These are phyloP conservation scores for Bauhinia variegata DNA, from an alignment of 306 rosid species.

Conservation along the genomic window DNA sequence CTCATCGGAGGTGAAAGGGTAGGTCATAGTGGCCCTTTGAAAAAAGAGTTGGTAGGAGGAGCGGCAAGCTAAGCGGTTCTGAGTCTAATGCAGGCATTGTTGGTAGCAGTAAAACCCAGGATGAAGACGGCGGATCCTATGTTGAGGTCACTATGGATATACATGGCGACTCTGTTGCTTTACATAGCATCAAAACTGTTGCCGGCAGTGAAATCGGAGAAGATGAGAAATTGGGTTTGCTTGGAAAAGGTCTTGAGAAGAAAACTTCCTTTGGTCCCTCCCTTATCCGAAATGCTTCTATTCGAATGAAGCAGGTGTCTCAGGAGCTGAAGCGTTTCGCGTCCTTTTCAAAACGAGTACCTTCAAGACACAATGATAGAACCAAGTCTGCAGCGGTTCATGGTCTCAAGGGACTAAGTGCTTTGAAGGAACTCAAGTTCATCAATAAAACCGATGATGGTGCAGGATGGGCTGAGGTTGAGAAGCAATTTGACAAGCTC, in stretches of 20 bases:
- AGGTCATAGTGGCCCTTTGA: slow-evolving; percentile 39
- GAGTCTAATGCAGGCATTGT: slow-evolving; percentile 15
- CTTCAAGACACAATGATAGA: slow-evolving; percentile 38
- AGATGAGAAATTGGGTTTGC: slow-evolving; percentile 37
- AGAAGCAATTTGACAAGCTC: slow-evolving; percentile 50
- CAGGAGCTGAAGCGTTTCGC: slow-evolving; percentile 54
- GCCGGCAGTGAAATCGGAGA: slow-evolving; percentile 16
- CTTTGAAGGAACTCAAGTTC: slow-evolving; percentile 57
- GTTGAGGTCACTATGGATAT: slow-evolving; percentile 57
- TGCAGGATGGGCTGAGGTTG: slow-evolving; percentile 60
- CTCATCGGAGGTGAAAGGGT: slow-evolving; percentile 39
- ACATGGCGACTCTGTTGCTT: slow-evolving; percentile 50
- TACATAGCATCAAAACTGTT: slow-evolving; percentile 45
- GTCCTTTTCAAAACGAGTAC: slow-evolving; percentile 40
- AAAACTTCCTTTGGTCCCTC: slow-evolving; percentile 49
- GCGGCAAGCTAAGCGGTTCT: slow-evolving; percentile 30
- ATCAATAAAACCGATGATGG: slow-evolving; percentile 40
- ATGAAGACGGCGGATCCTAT: slow-evolving; percentile 32
- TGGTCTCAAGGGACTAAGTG: slow-evolving; percentile 52
- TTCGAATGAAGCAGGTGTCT: slow-evolving; percentile 51
- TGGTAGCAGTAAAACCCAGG: slow-evolving; percentile 27
- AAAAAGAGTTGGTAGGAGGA: slow-evolving; percentile 43
- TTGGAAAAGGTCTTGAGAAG: slow-evolving; percentile 51
- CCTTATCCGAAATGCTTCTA: slow-evolving; percentile 44
- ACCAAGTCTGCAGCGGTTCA: slow-evolving; percentile 48